phyloP scores from a whole-genome alignment of 2,329 filamentous ascomycete species.

The Westerdykella sp. region DNA sequence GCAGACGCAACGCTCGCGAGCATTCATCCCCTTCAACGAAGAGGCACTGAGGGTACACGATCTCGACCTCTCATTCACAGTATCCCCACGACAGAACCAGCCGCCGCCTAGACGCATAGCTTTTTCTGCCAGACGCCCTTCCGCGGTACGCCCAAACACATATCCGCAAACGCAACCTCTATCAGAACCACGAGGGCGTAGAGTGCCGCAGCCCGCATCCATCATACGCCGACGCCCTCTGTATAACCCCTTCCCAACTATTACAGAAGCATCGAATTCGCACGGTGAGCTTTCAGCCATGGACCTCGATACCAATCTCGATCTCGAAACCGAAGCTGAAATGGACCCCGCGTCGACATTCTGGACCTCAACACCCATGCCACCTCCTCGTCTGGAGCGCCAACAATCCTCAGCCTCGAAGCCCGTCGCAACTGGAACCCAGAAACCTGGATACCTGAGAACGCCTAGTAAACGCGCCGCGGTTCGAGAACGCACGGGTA shows the following conservation, averaged over 20 bases:
- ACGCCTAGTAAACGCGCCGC: conserved; percentile 41
- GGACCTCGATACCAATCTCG: conserved; percentile 13
- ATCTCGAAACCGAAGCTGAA: neutral
- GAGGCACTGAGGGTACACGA: conserved; percentile 21
- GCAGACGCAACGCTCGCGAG: conserved; percentile 28
- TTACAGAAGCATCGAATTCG: conserved; percentile 1
- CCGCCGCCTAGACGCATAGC: conserved; percentile 1
- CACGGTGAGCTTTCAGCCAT: neutral
- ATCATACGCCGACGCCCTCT: conserved; percentile 7
- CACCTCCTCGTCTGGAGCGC: conserved; percentile 4
- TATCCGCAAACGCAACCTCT: conserved; percentile 14
- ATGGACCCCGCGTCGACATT: conserved; percentile 14
- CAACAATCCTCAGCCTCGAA: conserved; percentile 4
- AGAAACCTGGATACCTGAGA: conserved; percentile 39
- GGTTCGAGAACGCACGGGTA: conserved; percentile 23
- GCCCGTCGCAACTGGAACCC: conserved; percentile 13
- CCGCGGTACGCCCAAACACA: conserved; percentile 9
- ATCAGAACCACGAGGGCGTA: conserved; percentile 4
- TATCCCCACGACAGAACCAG: conserved; percentile 19
- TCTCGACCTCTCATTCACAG: conserved; percentile 25
- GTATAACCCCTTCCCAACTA: neutral
- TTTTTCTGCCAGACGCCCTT: neutral
- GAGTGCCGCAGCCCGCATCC: neutral
- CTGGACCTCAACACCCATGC: conserved; percentile 25
- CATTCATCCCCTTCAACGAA: conserved; percentile 37